Percentiles rank a stretch among this genome's conserved stretches.
Evolutionary conservation across 2,329 filamentous ascomycete genomes (phyloP).

Genomic region (Clonostachys rosea): DNA sequence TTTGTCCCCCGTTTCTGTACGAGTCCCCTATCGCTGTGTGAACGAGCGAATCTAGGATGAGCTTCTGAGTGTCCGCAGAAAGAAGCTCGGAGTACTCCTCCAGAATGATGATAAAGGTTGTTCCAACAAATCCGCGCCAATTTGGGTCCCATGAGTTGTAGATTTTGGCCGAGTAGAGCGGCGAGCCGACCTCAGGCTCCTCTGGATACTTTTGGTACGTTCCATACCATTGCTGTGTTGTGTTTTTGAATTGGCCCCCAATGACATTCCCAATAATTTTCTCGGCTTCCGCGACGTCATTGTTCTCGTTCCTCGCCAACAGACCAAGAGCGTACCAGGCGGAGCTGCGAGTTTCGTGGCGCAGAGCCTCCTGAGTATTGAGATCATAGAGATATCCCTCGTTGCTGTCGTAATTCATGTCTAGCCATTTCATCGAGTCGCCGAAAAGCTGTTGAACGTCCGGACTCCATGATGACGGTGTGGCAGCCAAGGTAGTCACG

Average conservation of each 20-base stretch:
- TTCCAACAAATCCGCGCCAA: conserved; percentile 60
- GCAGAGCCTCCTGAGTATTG: conserved; percentile 33
- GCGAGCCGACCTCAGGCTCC: conserved; percentile 51
- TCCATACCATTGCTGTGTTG: conserved; percentile 50
- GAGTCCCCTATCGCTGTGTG: conserved; percentile 54
- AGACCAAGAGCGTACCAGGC: conserved; percentile 57
- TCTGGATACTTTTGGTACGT: conserved; percentile 51
- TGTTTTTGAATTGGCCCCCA: conserved; percentile 44
- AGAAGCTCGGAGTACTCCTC: conserved; percentile 52
- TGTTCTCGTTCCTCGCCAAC: conserved; percentile 45
- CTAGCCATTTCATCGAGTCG: conserved; percentile 43
- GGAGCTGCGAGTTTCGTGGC: conserved; percentile 52
- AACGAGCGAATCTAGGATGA: conserved; percentile 49
- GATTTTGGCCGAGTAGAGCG: conserved; percentile 42
- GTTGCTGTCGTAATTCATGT: conserved; percentile 45
- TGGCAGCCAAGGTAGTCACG: too few species aligned
- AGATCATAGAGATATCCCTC: conserved; percentile 50
- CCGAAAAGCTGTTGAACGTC: too few species aligned
- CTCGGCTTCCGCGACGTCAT: conserved; percentile 43
- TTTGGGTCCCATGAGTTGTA: conserved; percentile 60
- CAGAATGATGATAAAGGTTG: conserved; percentile 50
- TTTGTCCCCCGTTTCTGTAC: conserved; percentile 56
- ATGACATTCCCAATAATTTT: conserved; percentile 51
- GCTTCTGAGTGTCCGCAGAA: conserved; percentile 21
- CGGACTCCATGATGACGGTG: too few species aligned